Conservation (phyloP, 1,284 basidiomycete genomes). For the Sporisorium sorghi region DNA sequence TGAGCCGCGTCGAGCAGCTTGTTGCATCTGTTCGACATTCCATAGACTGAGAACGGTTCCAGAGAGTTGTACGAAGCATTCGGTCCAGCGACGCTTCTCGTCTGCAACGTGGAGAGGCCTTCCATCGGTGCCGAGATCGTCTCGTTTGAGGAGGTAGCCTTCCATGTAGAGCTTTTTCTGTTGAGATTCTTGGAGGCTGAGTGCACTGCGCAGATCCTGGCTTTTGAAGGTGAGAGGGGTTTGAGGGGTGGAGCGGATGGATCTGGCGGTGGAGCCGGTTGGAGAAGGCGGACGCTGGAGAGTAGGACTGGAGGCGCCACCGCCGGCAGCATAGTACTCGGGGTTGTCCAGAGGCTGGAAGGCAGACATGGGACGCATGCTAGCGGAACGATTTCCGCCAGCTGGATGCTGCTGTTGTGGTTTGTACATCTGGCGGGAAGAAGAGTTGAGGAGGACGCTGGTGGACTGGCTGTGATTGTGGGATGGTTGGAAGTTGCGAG, state of each 20-base stretch:
- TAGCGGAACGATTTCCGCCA: constrained; percentile 24
- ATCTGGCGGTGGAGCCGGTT: constrained; percentile 49
- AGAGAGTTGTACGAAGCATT: constrained; percentile 81
- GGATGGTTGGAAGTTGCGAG: constrained; percentile 33
- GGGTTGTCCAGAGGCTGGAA: constrained; percentile 64
- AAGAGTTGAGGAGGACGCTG: constrained; percentile 39
- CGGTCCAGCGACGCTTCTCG: constrained; percentile 59
- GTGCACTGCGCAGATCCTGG: constrained; percentile 63
- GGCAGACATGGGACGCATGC: constrained; percentile 62
- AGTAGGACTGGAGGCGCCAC: constrained; percentile 22
- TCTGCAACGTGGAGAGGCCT: constrained; percentile 60
- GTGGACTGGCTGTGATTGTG: constrained; percentile 47
- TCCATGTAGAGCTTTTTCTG: constrained; percentile 68
- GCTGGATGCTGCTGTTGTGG: constrained; percentile 14
- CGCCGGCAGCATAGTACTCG: constrained; percentile 27
- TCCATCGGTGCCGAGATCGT: constrained; percentile 64
- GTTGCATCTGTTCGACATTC: constrained; percentile 85
- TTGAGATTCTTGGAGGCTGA: constrained; percentile 65
- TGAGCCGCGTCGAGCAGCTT: constrained; percentile 80
- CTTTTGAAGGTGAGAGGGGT: constrained; percentile 66
- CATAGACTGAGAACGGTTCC: constrained; percentile 91
- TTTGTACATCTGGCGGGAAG: constrained; percentile 33
- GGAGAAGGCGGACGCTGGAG: constrained; percentile 46
- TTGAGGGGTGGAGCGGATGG: constrained; percentile 52
- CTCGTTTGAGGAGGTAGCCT: constrained; percentile 65